Evolutionary conservation across 2,329 filamentous ascomycete species (phyloP).

Genomic region (Fusarium incarnatum): DNA sequence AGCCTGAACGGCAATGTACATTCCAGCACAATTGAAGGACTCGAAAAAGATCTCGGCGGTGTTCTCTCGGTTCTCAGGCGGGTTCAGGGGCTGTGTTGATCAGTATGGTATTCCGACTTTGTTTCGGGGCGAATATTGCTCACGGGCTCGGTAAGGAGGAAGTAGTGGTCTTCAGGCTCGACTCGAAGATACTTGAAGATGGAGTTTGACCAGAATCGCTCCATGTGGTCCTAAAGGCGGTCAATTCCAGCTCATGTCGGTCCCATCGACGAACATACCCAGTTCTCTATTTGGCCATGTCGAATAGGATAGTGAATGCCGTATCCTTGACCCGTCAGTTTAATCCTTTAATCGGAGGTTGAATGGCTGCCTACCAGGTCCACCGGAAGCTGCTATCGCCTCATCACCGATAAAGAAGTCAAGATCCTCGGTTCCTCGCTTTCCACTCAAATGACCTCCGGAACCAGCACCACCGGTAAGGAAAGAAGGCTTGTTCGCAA

Average conservation of each 20-base stretch:
- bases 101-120: constrained; percentile 23
- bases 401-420: constrained; percentile 99
- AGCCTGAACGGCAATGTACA: constrained; percentile 98
- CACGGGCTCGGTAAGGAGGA: constrained; percentile 96
- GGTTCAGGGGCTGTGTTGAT: constrained; percentile 82
- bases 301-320: constrained; percentile 97
- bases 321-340: constrained; percentile 72
- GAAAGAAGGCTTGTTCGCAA: constrained; percentile 95
- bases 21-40: constrained; percentile 98
- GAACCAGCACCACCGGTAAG: constrained; percentile 90
- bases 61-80: constrained; percentile 98
- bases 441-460: constrained; percentile 83
- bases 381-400: constrained; percentile 83
- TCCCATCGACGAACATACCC: constrained; percentile 69
- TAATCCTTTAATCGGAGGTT: constrained; percentile 4
- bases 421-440: constrained; percentile 96
- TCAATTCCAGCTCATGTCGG: constrained; percentile 42
- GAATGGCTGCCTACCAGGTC: constrained; percentile 72
- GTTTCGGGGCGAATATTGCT: constrained; percentile 47
- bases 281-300: constrained; percentile 98
- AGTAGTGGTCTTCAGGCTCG: constrained; percentile 98
- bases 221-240: constrained; percentile 87
- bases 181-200: constrained; percentile 99
- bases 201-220: constrained; percentile 99
- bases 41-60: constrained; percentile 99